Base-by-base conservation (phyloP, 1,139 yeast species). In the Petasospora rhodanensis region DNA sequence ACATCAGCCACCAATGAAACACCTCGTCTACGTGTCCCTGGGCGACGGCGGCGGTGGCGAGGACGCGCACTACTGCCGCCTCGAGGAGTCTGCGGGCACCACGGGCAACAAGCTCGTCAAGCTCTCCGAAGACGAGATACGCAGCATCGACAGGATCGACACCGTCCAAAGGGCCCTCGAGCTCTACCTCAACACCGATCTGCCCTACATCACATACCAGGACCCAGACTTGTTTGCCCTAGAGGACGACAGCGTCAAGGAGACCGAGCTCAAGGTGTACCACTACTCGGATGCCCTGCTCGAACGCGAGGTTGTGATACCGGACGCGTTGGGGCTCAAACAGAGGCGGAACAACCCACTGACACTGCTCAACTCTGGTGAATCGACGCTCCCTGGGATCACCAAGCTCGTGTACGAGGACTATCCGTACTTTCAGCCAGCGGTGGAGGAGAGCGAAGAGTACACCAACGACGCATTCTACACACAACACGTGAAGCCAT, bases 401-500 rank as follows among this genome's bases (percentile, higher is more conserved):
- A 52, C 53, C 3, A 35, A 37, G 8, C 24, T 47, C 13, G 31
- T 46, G 4, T 46, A 40, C 23, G 52, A 50, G 21, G 46, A 43
- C 6, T 50, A 49, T 21, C 55, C 55, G 1, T 34, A 39, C 6
- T 45, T 51, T 25, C 38, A 35, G 15, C 55, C 55, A 12, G 37
- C 38, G 14, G 14, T 28, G 4, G 38, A 34, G 2, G 23, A 22
- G 8, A 41, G 49, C 24, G 11, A 22, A 6, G 52, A 47, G 31
- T 25, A 37, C 10, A 25, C 37, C 1, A 41, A 46, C 22, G 40
- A 43, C 4, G 45, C 32, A 4, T 47, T 23, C 31, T 28, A 36
- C 11, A 28, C 24, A 14, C 12, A n/a, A 8, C 42, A 40, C 22
- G 22, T 34, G 5, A 33, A 26, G 15, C 38, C 37, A 5, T 30